Base-by-base conservation (phyloP, 2,329 filamentous ascomycete genomes). In the Fusarium coffeatum region DNA sequence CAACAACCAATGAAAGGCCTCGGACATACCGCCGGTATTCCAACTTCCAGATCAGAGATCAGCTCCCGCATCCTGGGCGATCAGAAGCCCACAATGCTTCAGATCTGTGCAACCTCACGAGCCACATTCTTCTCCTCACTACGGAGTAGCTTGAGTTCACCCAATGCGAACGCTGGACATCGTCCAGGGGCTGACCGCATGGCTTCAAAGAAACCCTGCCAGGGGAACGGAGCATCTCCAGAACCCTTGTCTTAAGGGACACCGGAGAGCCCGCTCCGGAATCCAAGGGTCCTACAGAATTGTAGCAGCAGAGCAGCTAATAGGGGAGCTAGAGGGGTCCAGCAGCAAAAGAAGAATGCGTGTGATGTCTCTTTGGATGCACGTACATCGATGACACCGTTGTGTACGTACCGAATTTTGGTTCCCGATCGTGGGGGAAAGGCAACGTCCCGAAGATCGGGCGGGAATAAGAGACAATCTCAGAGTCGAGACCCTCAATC, bases 101-200 rank as follows among this genome's bases (percentile, higher is more conserved):
- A 61, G 53, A 68, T 59, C 53, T 63, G 53, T 68, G 41, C 25
- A 48, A 59, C 63, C 53, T 30, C n/a, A 45, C 46, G 25, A 70
- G 46, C 64, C 53, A 56, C 62, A 49, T 47, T 47, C 43, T 28
- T 30, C 50, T 50, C 40, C 22, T 41, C 37, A 37, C 20, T 32
- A n/a, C n/a, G n/a, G n/a, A n/a, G n/a, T n/a, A 22, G 18, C 11
- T 53, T 43, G n/a, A 42, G 30, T 28, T 46, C 42, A 41, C n/a
- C 49, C 34, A 42, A 53, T 42, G 34, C 34, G 49, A 57, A 49
- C 46, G 11, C 25, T 50, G 13, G 25, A 54, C 30, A 57, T 59
- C 34, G 15, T 18, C 16, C 27, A 54, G 50, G 62, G 46, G 27
- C 40, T 55, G 50, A 56, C 59, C 34, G 30, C 54, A 57, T 55